Percentiles rank a stretch among this genome's conserved stretches.
phyloP scores from a whole-genome alignment of 164 flowering plant genomes.

The Sextonia rubra region DNA sequence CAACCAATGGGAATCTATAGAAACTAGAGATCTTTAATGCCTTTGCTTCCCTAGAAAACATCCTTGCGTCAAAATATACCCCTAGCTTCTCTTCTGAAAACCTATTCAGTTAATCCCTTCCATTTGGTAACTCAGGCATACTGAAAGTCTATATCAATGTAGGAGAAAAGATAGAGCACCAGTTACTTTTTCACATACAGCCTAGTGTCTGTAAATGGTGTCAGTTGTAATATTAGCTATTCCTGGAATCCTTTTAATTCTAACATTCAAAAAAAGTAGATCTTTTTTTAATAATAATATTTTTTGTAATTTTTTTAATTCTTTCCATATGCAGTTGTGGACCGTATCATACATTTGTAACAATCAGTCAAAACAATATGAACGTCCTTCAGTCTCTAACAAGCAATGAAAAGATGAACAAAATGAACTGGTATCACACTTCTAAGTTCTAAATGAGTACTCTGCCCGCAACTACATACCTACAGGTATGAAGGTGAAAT shows the following conservation, averaged over 20 bases:
- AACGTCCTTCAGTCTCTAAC: neutral
- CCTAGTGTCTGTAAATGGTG: neutral
- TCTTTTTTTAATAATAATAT: too few relatives aligned
- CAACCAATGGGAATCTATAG: too few relatives aligned
- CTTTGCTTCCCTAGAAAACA: too few relatives aligned
- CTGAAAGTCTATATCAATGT: too few relatives aligned
- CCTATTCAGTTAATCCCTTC: neutral
- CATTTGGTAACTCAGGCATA: too few relatives aligned
- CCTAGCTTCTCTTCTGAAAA: neutral
- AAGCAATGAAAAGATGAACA: neutral
- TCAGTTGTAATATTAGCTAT: neutral
- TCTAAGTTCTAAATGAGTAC: neutral
- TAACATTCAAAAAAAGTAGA: too few relatives aligned
- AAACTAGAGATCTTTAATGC: too few relatives aligned
- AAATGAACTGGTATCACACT: neutral
- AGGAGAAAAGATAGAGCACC: neutral
- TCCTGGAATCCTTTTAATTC: too few relatives aligned
- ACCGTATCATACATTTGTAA: neutral
- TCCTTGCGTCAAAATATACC: neutral
- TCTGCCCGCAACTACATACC: constrained; percentile 40
- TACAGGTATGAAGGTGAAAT: constrained; percentile 79
- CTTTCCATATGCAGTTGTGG: neutral
- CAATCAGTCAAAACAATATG: neutral
- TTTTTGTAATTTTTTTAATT: too few relatives aligned
- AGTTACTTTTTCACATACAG: neutral